These are phyloP conservation scores for Panus rudis DNA, from an alignment of 768 basidiomycete genomes.

Conservation along the genomic window DNA sequence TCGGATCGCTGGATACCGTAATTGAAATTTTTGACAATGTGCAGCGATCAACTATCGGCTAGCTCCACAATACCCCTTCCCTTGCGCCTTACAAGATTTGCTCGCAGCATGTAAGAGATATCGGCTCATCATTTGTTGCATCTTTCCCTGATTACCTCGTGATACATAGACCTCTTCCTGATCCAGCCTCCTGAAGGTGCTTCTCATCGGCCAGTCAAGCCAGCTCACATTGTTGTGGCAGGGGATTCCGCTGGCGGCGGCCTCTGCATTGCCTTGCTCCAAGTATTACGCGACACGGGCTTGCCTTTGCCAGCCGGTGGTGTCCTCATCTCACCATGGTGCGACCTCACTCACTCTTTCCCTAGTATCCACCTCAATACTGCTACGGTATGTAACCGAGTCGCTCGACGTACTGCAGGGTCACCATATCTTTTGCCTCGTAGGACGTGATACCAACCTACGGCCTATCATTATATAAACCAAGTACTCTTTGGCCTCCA, in stretches of 20 bases:
- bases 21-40: constrained; percentile 5
- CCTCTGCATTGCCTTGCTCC: constrained; percentile 73
- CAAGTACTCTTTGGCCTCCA: constrained; percentile 72
- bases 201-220: constrained; percentile 71
- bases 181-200: constrained; percentile 80
- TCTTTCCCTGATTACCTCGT: neutral
- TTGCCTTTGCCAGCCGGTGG: constrained; percentile 84
- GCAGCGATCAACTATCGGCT: constrained; percentile 75
- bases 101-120: constrained; percentile 70
- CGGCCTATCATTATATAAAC: constrained; percentile 73
- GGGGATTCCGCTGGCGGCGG: constrained; percentile 96
- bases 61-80: constrained; percentile 97
- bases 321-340: constrained; percentile 90
- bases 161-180: constrained; percentile 75
- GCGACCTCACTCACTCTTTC: constrained; percentile 91
- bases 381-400: constrained; percentile 65
- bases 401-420: too few relatives aligned
- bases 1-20: constrained; percentile 1
- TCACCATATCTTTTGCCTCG: neutral
- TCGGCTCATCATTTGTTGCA: neutral
- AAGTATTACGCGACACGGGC: constrained; percentile 78
- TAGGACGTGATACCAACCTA: constrained; percentile 79
- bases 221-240: constrained; percentile 74
- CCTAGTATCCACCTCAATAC: constrained; percentile 84
- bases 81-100: constrained; percentile 84